Conservation (phyloP, 345 rosid genomes). For the Bruguiera parviflora region DNA sequence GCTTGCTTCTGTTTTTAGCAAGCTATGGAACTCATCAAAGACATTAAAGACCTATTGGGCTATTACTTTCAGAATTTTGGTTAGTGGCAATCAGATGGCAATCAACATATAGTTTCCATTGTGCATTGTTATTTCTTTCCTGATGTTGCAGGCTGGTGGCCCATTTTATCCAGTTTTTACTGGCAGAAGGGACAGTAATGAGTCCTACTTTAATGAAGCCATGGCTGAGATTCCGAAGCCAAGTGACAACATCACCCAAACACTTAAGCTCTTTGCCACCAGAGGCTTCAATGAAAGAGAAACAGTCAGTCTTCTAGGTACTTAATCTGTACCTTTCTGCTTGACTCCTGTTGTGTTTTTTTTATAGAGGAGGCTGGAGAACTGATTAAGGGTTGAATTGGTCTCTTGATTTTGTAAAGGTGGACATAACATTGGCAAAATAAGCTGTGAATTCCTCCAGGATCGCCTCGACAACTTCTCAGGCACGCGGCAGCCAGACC, state of each 20-base stretch:
- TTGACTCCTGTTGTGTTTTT: neutral
- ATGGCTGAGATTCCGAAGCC: slow-evolving; percentile 41
- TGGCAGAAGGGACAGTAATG: slow-evolving; percentile 45
- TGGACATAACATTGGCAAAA: slow-evolving; percentile 44
- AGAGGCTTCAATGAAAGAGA: slow-evolving; percentile 47
- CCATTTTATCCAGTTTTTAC: slow-evolving; percentile 54
- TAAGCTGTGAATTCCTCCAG: slow-evolving; percentile 39
- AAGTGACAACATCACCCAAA: slow-evolving; percentile 26
- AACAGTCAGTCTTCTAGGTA: slow-evolving; percentile 50
- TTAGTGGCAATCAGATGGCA: no score
- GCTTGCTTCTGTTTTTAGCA: no score
- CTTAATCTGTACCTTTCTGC: neutral
- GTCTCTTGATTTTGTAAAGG: slow-evolving; percentile 25
- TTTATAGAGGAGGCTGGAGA: neutral
- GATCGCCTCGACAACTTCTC: slow-evolving; percentile 36
- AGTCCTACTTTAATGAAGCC: slow-evolving; percentile 38
- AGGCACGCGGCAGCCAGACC: slow-evolving; percentile 43
- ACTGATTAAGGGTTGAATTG: neutral
- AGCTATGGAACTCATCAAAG: no score
- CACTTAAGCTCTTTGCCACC: slow-evolving; percentile 29
- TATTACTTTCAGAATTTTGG: no score
- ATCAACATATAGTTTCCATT: no score
- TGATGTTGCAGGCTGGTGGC: slow-evolving; percentile 40
- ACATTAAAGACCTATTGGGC: no score
- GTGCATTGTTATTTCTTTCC: neutral